phyloP scores from a whole-genome alignment of 2,329 filamentous ascomycete species.

The Cercospora janseana region DNA sequence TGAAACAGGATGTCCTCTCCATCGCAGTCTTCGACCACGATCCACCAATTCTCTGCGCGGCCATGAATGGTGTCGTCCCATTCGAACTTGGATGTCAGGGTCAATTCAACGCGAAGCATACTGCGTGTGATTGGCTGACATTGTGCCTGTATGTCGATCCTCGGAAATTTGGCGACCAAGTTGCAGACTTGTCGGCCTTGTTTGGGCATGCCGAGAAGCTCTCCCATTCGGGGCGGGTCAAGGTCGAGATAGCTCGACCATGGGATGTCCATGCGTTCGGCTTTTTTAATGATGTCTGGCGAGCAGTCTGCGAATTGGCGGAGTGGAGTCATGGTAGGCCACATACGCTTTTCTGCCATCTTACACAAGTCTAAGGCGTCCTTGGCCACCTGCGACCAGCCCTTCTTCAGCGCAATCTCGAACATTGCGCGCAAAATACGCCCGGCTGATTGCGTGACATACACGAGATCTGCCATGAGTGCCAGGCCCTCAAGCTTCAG shows the following conservation, averaged over 20 bases:
- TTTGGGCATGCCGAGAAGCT: conserved; percentile 85
- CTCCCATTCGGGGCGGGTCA: conserved; percentile 93
- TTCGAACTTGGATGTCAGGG: conserved; percentile 88
- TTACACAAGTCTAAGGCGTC: conserved; percentile 93
- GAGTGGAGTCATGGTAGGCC: conserved; percentile 96
- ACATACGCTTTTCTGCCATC: conserved; percentile 99
- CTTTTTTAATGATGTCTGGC: conserved; percentile 82
- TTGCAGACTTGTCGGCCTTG: conserved; percentile 81
- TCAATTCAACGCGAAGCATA: conserved; percentile 84
- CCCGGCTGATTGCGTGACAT: conserved; percentile 95
- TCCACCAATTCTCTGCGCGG: conserved; percentile 89
- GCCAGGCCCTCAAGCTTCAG: conserved; percentile 91
- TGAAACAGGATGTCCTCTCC: conserved; percentile 94
- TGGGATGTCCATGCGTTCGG: conserved; percentile 89
- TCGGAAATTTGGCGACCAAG: conserved; percentile 87
- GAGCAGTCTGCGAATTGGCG: conserved; percentile 84
- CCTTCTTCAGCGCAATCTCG: conserved; percentile 95
- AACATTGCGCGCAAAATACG: conserved; percentile 94
- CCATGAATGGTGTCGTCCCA: conserved; percentile 94
- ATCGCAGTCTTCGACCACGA: conserved; percentile 94
- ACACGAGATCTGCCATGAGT: conserved; percentile 97
- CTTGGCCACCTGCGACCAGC: conserved; percentile 90
- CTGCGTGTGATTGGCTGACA: conserved; percentile 93
- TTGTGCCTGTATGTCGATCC: conserved; percentile 87
- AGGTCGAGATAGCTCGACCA: conserved; percentile 95